Percentiles rank a stretch among this genome's conserved stretches.
Evolutionary conservation across 306 rosid genomes (phyloP).

Genomic region (Glycine soja): DNA sequence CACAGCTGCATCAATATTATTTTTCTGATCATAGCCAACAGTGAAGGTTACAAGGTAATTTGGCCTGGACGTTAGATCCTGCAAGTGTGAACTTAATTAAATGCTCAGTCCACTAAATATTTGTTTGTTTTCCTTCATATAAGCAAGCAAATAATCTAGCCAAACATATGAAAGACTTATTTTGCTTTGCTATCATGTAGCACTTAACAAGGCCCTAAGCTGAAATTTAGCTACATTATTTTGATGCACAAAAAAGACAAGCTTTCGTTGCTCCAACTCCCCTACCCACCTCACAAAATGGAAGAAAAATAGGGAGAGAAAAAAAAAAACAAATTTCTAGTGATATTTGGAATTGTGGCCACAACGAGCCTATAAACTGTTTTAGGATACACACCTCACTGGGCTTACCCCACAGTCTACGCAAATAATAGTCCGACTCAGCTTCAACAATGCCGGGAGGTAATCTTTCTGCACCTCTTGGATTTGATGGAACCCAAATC

Average conservation of each 20-base stretch:
- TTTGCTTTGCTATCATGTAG: slow-evolving; percentile 20
- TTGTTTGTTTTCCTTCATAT: slow-evolving; percentile 35
- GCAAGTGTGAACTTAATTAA: slow-evolving; percentile 53
- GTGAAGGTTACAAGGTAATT: slow-evolving; percentile 97
- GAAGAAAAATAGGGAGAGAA: neutral
- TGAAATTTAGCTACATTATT: slow-evolving; percentile 13
- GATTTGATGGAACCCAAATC: slow-evolving; percentile 98
- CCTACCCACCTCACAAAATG: neutral
- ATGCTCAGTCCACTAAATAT: slow-evolving; percentile 21
- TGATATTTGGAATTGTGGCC: slow-evolving; percentile 16
- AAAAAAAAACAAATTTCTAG: neutral
- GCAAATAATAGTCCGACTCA: slow-evolving; percentile 78
- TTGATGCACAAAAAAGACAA: slow-evolving; percentile 9
- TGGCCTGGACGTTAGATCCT: slow-evolving; percentile 85
- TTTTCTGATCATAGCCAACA: slow-evolving; percentile 79
- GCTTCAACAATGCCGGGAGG: slow-evolving; percentile 89
- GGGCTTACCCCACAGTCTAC: slow-evolving; percentile 96
- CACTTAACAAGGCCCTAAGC: neutral
- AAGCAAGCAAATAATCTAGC: neutral
- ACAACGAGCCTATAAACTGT: slow-evolving; percentile 6
- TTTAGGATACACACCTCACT: slow-evolving; percentile 74
- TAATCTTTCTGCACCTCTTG: slow-evolving; percentile 92
- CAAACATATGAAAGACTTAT: neutral
- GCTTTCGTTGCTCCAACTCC: neutral
- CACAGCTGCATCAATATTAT: slow-evolving; percentile 84